These are phyloP conservation scores for Leccinum pseudoinsigne DNA, from an alignment of 1,284 basidiomycete genomes.

Conservation along the genomic window DNA sequence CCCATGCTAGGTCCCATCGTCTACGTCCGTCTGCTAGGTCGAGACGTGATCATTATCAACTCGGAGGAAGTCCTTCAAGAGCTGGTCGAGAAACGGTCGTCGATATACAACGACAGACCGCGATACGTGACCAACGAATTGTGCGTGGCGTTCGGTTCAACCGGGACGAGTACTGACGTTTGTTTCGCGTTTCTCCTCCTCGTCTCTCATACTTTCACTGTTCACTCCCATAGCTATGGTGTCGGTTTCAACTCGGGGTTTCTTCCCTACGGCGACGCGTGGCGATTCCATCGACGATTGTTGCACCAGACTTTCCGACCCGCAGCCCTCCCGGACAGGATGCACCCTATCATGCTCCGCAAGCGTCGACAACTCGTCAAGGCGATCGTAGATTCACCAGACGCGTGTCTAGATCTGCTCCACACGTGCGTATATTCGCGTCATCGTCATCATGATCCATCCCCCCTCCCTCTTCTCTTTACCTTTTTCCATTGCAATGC, in stretches of 20 bases:
- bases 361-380: slow-evolving; percentile 3
- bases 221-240: slow-evolving; percentile 1
- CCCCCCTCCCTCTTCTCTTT: background rate
- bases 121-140: slow-evolving; percentile 8
- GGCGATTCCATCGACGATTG: background rate
- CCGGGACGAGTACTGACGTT: background rate
- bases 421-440: background rate
- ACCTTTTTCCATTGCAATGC: background rate
- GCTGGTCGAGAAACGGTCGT: slow-evolving; percentile 28
- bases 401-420: background rate
- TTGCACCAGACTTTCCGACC: background rate
- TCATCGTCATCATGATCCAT: background rate
- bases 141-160: slow-evolving; percentile 1
- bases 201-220: background rate
- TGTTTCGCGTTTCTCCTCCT: background rate
- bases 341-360: slow-evolving; percentile 5
- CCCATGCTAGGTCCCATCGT: slow-evolving; percentile 2
- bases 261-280: slow-evolving; percentile 8
- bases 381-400: slow-evolving; percentile 5
- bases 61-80: slow-evolving; percentile 21
- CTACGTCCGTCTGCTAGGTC: slow-evolving; percentile 11
- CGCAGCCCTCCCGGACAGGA: background rate
- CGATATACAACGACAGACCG: slow-evolving; percentile 27
- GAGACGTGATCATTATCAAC: slow-evolving; percentile 24
- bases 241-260: slow-evolving; percentile 8